Percentiles rank a stretch among this genome's conserved stretches.
Conservation (phyloP, 768 basidiomycete species). For the Galerina marginata region DNA sequence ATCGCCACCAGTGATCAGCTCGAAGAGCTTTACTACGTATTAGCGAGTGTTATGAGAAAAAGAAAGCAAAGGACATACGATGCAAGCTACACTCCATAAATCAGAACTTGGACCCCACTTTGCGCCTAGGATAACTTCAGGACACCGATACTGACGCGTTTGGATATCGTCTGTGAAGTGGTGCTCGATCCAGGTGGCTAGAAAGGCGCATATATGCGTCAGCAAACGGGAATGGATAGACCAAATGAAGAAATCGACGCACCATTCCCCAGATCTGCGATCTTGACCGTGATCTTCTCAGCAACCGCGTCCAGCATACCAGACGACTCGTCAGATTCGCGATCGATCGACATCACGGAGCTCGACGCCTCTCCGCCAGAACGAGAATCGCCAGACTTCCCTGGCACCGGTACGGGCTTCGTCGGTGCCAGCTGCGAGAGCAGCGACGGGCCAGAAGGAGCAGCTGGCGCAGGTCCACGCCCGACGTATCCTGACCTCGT, state of each 20-base stretch:
- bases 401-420: constrained; percentile 31
- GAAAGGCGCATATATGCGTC: background rate
- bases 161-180: constrained; percentile 99
- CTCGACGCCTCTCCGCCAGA: constrained; percentile 22
- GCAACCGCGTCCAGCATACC: constrained; percentile 24
- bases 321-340: constrained; percentile 35
- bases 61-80: constrained; percentile 57
- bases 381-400: constrained; percentile 17
- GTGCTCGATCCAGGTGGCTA: constrained; percentile 89
- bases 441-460: constrained; percentile 63
- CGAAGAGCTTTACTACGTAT: constrained; percentile 70
- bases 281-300: constrained; percentile 92
- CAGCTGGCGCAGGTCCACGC: constrained; percentile 21
- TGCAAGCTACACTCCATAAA: constrained; percentile 95
- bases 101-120: constrained; percentile 97
- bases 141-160: constrained; percentile 96
- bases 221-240: constrained; percentile 2
- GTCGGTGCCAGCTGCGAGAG: constrained; percentile 71
- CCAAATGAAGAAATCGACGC: constrained; percentile 30
- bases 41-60: background rate
- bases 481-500: constrained; percentile 36
- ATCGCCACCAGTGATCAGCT: constrained; percentile 94
- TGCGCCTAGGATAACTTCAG: constrained; percentile 95
- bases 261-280: constrained; percentile 98
- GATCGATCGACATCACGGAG: constrained; percentile 41